These are phyloP conservation scores for Talaromyces pinophilus DNA, from an alignment of 2,329 filamentous ascomycete species.

Conservation along the genomic window DNA sequence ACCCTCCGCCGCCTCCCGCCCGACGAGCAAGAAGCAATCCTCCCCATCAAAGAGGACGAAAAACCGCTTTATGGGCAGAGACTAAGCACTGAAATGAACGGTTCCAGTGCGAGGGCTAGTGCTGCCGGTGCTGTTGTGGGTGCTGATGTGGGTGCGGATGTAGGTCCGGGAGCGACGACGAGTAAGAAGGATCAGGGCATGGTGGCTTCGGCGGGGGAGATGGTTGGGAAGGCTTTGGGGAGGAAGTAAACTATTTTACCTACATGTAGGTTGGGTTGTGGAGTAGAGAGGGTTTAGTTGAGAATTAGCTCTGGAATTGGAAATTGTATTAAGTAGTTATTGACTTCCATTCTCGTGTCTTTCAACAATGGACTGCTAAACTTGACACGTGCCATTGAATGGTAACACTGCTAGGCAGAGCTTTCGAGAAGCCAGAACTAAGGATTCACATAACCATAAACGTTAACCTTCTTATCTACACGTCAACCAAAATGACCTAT, in stretches of 20 bases:
- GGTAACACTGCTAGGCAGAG: too few relatives aligned
- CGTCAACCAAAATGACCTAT: neutral
- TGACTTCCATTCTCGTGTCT: too few relatives aligned
- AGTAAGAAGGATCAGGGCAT: constrained; percentile 6
- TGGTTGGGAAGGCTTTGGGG: constrained; percentile 22
- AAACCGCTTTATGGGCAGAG: constrained; percentile 13
- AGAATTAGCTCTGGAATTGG: neutral
- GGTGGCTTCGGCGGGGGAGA: constrained; percentile 20
- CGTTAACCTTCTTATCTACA: neutral
- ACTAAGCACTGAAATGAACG: constrained; percentile 5
- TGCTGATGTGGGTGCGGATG: neutral
- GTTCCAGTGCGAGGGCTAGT: neutral
- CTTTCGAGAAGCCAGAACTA: neutral
- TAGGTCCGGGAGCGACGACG: neutral
- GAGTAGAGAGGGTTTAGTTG: neutral
- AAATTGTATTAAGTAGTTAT: neutral
- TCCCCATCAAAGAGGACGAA: constrained; percentile 12
- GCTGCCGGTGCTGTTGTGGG: constrained; percentile 3
- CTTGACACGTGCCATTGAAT: neutral
- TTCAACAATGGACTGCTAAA: neutral
- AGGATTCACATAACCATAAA: neutral
- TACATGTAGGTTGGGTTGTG: neutral
- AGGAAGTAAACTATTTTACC: neutral
- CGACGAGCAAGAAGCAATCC: constrained; percentile 18
- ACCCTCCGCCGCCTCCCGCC: constrained; percentile 11